Percentiles rank a stretch among this genome's conserved stretches.
Evolutionary conservation across 768 basidiomycete species (phyloP).

Genomic region (Floccularia luteovirens): DNA sequence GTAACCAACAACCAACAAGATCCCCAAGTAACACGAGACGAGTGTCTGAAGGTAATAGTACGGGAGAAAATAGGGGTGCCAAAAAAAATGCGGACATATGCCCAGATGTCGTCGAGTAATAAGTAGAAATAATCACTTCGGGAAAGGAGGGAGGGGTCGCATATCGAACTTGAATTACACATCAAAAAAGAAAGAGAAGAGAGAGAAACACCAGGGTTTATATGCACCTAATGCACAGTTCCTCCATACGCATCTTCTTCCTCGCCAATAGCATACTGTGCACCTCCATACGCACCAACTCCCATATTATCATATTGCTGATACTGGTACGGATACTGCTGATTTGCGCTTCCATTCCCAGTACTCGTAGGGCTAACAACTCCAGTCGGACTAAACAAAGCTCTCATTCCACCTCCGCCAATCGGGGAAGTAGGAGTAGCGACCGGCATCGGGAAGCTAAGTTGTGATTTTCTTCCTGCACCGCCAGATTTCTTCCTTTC

Average conservation of each 20-base stretch:
- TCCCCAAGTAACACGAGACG: too few species aligned
- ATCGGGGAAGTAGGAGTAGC: constrained; percentile 6
- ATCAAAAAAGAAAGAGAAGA: neutral
- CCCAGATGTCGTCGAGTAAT: too few species aligned
- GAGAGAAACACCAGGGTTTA: neutral
- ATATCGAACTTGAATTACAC: neutral
- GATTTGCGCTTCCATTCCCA: constrained; percentile 3
- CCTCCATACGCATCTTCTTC: constrained; percentile 17
- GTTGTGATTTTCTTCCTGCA: constrained; percentile 7
- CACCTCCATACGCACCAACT: constrained; percentile 13
- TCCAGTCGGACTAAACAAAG: constrained; percentile 14
- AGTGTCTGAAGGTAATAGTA: too few species aligned
- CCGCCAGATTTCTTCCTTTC: constrained; percentile 17
- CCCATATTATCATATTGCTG: constrained; percentile 8
- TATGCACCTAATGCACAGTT: neutral
- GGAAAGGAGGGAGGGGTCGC: constrained; percentile 6
- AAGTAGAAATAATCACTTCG: too few species aligned
- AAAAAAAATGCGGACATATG: too few species aligned
- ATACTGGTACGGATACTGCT: constrained; percentile 2
- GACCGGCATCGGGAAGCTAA: constrained; percentile 18
- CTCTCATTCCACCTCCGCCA: constrained; percentile 7
- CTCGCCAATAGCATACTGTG: constrained; percentile 23
- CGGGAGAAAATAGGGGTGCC: too few species aligned
- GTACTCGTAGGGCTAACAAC: constrained; percentile 7
- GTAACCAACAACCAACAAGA: too few species aligned